Evolutionary conservation across 1,284 basidiomycete genomes (phyloP).

Genomic region (Cerioporus squamosus): DNA sequence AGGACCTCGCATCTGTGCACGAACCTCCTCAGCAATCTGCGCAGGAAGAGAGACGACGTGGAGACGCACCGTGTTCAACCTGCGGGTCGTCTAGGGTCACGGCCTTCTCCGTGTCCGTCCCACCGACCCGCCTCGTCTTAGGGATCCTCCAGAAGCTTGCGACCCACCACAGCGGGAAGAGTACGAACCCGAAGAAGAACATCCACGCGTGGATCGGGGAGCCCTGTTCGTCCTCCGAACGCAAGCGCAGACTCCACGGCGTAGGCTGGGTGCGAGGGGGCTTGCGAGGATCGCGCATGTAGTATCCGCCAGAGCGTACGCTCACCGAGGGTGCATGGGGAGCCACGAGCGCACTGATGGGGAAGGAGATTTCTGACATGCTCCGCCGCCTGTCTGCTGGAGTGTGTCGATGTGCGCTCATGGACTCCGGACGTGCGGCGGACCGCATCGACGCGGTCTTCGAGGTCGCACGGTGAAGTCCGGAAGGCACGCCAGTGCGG

Average conservation of each 20-base stretch:
- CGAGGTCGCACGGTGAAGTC: conserved; percentile 42
- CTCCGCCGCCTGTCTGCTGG: conserved; percentile 29
- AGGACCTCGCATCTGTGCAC: conserved; percentile 63
- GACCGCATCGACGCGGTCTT: conserved; percentile 38
- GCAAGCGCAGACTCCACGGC: conserved; percentile 60
- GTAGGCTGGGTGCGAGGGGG: conserved; percentile 62
- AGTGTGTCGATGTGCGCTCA: conserved; percentile 13
- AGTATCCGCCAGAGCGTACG: conserved; percentile 56
- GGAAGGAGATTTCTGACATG: conserved; percentile 58
- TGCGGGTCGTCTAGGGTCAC: conserved; percentile 79
- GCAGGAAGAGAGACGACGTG: background rate
- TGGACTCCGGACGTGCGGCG: conserved; percentile 25
- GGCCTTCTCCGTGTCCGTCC: conserved; percentile 64
- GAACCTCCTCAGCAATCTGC: conserved; percentile 6
- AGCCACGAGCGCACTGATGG: conserved; percentile 73
- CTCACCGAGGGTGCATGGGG: conserved; percentile 74
- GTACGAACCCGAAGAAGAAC: conserved; percentile 74
- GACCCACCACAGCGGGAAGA: conserved; percentile 81
- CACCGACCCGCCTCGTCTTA: conserved; percentile 62
- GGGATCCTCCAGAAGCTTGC: conserved; percentile 65
- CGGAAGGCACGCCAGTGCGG: conserved; percentile 37
- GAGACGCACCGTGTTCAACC: conserved; percentile 67
- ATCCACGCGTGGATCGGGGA: conserved; percentile 75
- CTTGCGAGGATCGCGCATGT: conserved; percentile 78
- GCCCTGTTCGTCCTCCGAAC: conserved; percentile 56